Evolutionary conservation across 2,329 filamentous ascomycete species (phyloP).

Genomic region (Ciborinia camelliae): DNA sequence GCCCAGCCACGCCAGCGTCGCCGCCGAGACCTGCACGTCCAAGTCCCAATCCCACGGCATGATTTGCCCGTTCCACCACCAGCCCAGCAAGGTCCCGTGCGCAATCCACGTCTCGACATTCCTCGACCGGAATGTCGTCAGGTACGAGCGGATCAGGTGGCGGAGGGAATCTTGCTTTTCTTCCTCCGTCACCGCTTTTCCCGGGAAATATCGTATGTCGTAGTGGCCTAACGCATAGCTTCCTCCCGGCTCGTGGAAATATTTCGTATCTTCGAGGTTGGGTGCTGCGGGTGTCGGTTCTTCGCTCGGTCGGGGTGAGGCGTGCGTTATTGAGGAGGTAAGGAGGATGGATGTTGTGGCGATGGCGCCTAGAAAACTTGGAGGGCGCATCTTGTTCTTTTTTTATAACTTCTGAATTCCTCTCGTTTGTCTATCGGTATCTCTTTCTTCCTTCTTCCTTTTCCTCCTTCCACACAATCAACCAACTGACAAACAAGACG

Average conservation of each 20-base stretch:
- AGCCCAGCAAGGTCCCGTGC: constrained; percentile 78
- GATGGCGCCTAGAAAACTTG: constrained; percentile 4
- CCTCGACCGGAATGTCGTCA: constrained; percentile 60
- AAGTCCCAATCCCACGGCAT: constrained; percentile 85
- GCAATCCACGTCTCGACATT: constrained; percentile 81
- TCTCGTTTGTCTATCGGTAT: background rate
- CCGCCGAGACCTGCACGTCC: constrained; percentile 71
- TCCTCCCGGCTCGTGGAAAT: constrained; percentile 54
- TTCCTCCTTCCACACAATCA: background rate
- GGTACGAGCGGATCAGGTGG: constrained; percentile 71
- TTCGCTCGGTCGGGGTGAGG: constrained; percentile 3
- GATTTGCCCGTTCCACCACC: constrained; percentile 82
- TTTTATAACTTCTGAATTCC: background rate
- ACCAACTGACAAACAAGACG: background rate
- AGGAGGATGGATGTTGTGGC: constrained; percentile 1
- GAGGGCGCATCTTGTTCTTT: constrained; percentile 13
- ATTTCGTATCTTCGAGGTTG: constrained; percentile 27
- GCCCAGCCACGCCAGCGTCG: constrained; percentile 63
- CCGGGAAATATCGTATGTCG: constrained; percentile 66
- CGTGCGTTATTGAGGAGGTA: background rate
- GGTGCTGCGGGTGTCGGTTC: background rate
- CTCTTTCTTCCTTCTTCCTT: background rate
- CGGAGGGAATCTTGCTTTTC: constrained; percentile 63
- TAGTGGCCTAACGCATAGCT: constrained; percentile 66
- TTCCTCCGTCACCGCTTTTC: constrained; percentile 58